Conservation (phyloP, 805 yeast genomes). For the Debaryomyces prosopidis region DNA sequence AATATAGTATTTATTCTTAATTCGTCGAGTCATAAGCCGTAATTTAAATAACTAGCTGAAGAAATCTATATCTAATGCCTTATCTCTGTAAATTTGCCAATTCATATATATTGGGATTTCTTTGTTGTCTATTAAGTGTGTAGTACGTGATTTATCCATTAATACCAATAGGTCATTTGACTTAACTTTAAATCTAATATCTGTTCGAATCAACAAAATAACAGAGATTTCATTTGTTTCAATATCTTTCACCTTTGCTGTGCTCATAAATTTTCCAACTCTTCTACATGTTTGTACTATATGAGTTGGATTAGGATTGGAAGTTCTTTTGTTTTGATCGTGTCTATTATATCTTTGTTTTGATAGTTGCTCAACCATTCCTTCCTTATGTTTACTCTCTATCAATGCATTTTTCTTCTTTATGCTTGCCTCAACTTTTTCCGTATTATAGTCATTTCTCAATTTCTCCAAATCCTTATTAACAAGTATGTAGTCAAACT, state of each 20-base stretch:
- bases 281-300: constrained; percentile 1
- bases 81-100: constrained; percentile 11
- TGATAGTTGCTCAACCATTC: neutral
- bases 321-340: neutral
- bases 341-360: constrained; percentile 1
- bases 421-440: neutral
- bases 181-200: constrained; percentile 1
- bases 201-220: constrained; percentile 7
- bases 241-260: constrained; percentile 3
- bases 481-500: constrained; percentile 5
- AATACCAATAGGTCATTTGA: constrained; percentile 3
- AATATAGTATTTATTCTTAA: too few relatives aligned
- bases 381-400: neutral
- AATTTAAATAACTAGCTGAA: neutral
- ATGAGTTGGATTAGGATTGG: constrained; percentile 6
- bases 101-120: constrained; percentile 6
- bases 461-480: neutral
- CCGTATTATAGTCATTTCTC: neutral
- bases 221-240: neutral
- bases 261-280: constrained; percentile 7
- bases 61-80: neutral
- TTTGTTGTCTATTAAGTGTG: constrained; percentile 1
- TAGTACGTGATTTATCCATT: neutral
- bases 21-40: too few relatives aligned
- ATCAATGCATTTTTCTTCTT: neutral